Percentiles rank a stretch among this genome's conserved stretches.
Conservation (phyloP, 2,329 filamentous ascomycete species). For the Alternaria metachromatica region DNA sequence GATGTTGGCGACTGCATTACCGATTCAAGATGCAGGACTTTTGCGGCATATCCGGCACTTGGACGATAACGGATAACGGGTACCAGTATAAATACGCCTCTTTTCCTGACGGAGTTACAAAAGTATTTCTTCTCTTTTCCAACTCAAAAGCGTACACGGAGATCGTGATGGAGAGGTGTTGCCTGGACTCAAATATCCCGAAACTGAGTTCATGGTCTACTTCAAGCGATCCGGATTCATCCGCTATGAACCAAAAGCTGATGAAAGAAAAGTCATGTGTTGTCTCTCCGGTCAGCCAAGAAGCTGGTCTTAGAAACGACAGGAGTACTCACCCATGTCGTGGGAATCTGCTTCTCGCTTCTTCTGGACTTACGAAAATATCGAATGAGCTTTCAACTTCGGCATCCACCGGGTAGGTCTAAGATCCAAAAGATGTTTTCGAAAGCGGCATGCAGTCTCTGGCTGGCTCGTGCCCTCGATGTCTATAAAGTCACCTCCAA, state of each 20-base stretch:
- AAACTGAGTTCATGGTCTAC: accelerated
- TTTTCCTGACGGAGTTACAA: background rate
- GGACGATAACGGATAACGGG: accelerated
- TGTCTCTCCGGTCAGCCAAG: background rate
- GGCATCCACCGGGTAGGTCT: accelerated
- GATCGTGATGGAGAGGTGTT: background rate
- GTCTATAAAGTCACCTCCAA: background rate
- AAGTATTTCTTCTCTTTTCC: accelerated
- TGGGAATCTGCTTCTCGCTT: background rate
- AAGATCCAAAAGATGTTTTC: background rate
- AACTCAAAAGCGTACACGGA: accelerated
- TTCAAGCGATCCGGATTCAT: background rate
- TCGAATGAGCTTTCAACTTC: accelerated
- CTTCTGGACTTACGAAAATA: accelerated
- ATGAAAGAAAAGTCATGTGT: background rate
- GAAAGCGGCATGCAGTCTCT: background rate
- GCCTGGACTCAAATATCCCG: background rate
- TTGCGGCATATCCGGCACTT: accelerated
- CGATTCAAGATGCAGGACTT: background rate
- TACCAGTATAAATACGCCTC: background rate
- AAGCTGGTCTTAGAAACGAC: background rate
- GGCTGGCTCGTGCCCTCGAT: background rate
- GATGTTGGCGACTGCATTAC: background rate
- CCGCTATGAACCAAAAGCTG: background rate
- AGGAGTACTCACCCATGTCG: accelerated